Evolutionary conservation across 371 early-diverging fungal genomes (phyloP).

Genomic region (Saksenaea vasiformis): DNA sequence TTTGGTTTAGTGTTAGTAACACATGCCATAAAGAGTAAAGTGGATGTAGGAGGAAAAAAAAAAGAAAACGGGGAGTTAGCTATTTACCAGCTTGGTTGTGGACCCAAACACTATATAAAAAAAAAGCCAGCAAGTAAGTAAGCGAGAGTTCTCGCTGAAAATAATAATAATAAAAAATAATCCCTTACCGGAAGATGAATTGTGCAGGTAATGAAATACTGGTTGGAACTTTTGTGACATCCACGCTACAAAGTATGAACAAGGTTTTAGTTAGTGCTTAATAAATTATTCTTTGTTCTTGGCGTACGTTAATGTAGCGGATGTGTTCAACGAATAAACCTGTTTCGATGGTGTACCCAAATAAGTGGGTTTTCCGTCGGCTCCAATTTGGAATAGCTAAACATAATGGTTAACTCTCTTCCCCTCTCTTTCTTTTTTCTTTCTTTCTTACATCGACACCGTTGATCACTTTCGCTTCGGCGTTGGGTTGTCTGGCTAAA

Average conservation of each 20-base stretch:
- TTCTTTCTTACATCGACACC: slow-evolving; percentile 21
- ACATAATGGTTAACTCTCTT: not conserved
- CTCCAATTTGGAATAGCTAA: slow-evolving; percentile 15
- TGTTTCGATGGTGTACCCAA: slow-evolving; percentile 22
- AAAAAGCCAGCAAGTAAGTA: too few relatives aligned
- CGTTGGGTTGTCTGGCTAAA: slow-evolving; percentile 18
- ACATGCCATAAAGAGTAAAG: slow-evolving; percentile 5
- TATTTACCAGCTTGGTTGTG: slow-evolving; percentile 19
- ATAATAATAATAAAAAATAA: not conserved
- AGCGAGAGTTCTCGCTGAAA: not conserved
- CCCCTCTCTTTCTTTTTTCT: not conserved
- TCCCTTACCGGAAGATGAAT: slow-evolving; percentile 23
- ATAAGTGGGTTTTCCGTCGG: slow-evolving; percentile 18
- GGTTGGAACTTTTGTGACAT: slow-evolving; percentile 18
- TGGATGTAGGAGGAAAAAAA: not conserved
- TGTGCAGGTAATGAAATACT: slow-evolving; percentile 16
- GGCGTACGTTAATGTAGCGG: slow-evolving; percentile 18
- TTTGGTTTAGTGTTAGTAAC: slow-evolving; percentile 3
- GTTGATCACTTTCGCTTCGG: slow-evolving; percentile 15
- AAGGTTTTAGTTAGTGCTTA: not conserved
- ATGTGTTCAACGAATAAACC: slow-evolving; percentile 18
- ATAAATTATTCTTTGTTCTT: not conserved
- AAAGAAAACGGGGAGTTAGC: not conserved
- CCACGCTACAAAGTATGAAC: slow-evolving; percentile 16
- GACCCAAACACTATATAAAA: slow-evolving; percentile 22